Evolutionary conservation across 371 early-diverging fungal genomes (phyloP), one percentile per base, ranked within the genome.

Genomic region (Rhizopus stolonifer): DNA sequence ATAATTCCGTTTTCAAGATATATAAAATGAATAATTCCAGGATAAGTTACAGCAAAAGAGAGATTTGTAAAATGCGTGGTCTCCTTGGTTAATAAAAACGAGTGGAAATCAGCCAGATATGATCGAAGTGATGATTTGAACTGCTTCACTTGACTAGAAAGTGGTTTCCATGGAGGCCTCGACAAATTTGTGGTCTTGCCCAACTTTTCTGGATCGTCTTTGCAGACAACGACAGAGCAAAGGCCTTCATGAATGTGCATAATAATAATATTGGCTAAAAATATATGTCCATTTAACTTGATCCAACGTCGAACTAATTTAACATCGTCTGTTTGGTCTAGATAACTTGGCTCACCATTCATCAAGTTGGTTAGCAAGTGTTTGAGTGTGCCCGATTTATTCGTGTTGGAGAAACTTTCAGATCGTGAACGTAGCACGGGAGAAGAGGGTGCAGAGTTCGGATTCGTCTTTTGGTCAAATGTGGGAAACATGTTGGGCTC

Each of bases 11-110:
- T 42, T n/a, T 68, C 29, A 10, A 70, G 38, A 51, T 72, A 64
- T 4, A 74, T 46, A 57, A 74, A 78, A 44, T 78, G 79, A n/a
- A 74, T 51, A 2, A 78, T 46, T 0, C 79, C 79, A 17, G 79
- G 79, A 54, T 70, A 78, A 4, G 47, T 53, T 9, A 62, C 48
- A 2, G 65, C 60, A 50, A 72, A 72, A 0, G 79, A 78, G 3
- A 74, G 52, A 44, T 70, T 69, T 8, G 79, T 69, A 18, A 78
- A 78, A 52, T 78, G 79, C 0, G 75, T 69, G 15, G 63, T 40
- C 52, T 69, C 79, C 23, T 74, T 78, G 21, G 69, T 74, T 26
- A 74, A 26, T 18, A 78, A 34, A 55, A 74, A 78, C 0, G 66
- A 26, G 11, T 62, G 38, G 39, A 74, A 78, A 51, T 78, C 79